Percentiles rank a stretch among this genome's conserved stretches.
Evolutionary conservation across 306 rosid species (phyloP).

Genomic region (Cucurbita moschata): DNA sequence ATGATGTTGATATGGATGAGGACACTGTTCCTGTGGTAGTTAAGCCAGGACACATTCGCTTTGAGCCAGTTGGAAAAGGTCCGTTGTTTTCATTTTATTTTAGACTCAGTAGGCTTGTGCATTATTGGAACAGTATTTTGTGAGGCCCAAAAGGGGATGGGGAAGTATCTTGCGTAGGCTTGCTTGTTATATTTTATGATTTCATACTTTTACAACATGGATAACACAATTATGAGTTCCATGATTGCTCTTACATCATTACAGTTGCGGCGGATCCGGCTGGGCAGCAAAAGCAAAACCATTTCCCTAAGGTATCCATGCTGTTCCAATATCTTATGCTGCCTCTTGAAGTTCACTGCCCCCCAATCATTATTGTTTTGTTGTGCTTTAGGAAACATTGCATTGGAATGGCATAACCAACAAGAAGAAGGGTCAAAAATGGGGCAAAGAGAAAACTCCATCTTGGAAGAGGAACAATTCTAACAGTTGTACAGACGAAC

Average conservation of each 20-base stretch:
- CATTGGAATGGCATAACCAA: conserved; percentile 85
- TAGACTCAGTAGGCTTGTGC: background rate
- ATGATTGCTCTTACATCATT: conserved; percentile 6
- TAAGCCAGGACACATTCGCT: conserved; percentile 95
- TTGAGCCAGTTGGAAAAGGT: conserved; percentile 58
- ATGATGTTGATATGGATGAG: conserved; percentile 39
- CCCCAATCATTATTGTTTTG: conserved; percentile 10
- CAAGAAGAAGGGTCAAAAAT: conserved; percentile 87
- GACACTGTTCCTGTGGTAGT: conserved; percentile 62
- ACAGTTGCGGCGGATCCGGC: conserved; percentile 38
- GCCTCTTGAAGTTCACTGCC: background rate
- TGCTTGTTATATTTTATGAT: background rate
- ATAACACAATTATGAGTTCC: background rate
- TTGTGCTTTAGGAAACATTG: conserved; percentile 47
- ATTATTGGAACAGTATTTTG: background rate
- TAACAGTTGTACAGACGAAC: conserved; percentile 21
- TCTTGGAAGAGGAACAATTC: conserved; percentile 26
- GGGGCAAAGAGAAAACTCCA: conserved; percentile 65
- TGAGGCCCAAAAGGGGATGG: background rate
- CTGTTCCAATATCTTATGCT: background rate
- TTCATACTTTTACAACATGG: background rate
- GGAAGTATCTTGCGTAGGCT: background rate
- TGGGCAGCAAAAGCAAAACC: conserved; percentile 23
- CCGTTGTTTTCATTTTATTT: conserved; percentile 2
- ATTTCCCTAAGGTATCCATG: conserved; percentile 31